Base-by-base conservation (phyloP, 495 filamentous ascomycete species). In the Podospora pseudoanserina region DNA sequence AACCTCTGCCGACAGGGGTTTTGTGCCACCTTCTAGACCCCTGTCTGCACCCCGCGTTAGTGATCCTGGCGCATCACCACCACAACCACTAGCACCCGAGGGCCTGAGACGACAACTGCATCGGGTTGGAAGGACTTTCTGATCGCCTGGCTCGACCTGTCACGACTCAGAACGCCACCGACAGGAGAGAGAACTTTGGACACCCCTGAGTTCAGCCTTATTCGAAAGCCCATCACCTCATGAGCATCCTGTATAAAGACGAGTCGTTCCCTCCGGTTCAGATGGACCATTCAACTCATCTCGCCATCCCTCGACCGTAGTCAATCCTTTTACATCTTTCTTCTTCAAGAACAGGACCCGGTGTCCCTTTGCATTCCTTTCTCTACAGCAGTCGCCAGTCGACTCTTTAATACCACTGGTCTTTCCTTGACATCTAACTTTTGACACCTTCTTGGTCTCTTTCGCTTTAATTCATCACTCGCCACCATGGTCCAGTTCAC, bases 401-500 rank as follows among this genome's bases (percentile, higher is more conserved):
- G 19, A 19, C 44, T 5, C 4, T 39, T 39, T 32, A 18, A 16
- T 19, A 39, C 27, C 56, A 39, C 54, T 18, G 0, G 5, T 34
- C 18, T 18, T 57, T 56, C 68, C n/a, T 59, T 58, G 28, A 2
- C 19, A 30, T 34, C 9, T 32, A 18, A 49, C 58, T 26, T 26
- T 61, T 63, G 32, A 27, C 7, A 34, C 26, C 26, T 44, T 55
- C 30, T 16, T 62, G 27, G 44, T 58, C 23, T 23, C 23, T 23
- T 23, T 23, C 23, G 30, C 30, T 32, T 32, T 6, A 5, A 16
- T 66, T 23, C 15, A 55, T 63, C 54, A 53, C 53, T 39, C 66
- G 55, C 26, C 49, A 72, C 56, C 26, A 76, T 76, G 74, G 74
- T 76, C 53, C 69, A 72, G 11, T 56, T 75, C 62, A 67, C 71